Evolutionary conservation across 179 eudicot species (phyloP).

Genomic region (Actinidia polygama): DNA sequence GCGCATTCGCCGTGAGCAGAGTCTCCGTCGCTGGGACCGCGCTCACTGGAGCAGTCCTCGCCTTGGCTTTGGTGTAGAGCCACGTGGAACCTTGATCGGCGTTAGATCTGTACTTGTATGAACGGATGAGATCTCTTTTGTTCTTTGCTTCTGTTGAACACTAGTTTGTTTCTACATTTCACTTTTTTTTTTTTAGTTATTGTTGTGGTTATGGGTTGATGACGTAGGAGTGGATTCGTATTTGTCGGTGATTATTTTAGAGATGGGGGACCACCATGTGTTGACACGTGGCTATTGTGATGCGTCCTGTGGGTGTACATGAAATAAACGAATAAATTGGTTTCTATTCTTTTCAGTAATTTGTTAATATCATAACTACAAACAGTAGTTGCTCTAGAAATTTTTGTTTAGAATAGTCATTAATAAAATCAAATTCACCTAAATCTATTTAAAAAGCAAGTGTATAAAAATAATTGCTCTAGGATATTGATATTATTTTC

Average conservation of each 20-base stretch:
- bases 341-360: constrained; percentile 15
- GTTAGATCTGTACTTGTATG: constrained; percentile 23
- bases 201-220: constrained; percentile 3
- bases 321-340: constrained; percentile 22
- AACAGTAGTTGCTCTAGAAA: too few species aligned
- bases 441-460: too few species aligned
- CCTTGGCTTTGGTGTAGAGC: constrained; percentile 35
- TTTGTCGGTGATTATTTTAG: constrained; percentile 17
- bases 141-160: background rate
- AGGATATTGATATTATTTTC: too few species aligned
- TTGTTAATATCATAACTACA: too few species aligned
- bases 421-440: too few species aligned
- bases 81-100: constrained; percentile 16
- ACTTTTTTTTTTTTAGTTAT: background rate
- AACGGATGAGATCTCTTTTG: constrained; percentile 31
- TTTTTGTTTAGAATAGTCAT: too few species aligned
- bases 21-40: constrained; percentile 35
- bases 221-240: background rate
- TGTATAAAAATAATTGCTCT: too few species aligned
- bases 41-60: constrained; percentile 30
- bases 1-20: constrained; percentile 25
- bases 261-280: background rate
- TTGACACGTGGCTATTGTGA: constrained; percentile 17
- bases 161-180: background rate
- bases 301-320: constrained; percentile 7